Conservation (phyloP, 768 basidiomycete genomes). For the Agrocybe pediades region DNA sequence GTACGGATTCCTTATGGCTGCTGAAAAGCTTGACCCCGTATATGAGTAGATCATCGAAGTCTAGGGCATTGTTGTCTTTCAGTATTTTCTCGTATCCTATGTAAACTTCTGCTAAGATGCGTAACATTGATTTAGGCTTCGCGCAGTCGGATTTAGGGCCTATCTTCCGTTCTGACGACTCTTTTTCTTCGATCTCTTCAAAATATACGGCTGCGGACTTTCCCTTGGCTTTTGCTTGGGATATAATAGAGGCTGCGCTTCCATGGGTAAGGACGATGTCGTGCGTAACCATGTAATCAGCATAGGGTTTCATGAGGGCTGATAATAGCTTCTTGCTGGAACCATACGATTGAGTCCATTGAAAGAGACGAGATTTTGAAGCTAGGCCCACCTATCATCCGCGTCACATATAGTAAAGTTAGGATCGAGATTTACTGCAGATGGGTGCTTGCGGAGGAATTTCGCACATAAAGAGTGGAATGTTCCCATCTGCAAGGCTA, state of each 20-base stretch:
- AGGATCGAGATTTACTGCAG: conserved; percentile 54
- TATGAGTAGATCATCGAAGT: conserved; percentile 86
- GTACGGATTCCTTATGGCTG: conserved; percentile 45
- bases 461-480: conserved; percentile 78
- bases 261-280: conserved; percentile 57
- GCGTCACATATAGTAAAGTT: conserved; percentile 87
- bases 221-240: conserved; percentile 74
- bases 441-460: conserved; percentile 69
- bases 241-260: conserved; percentile 62
- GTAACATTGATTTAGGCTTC: conserved; percentile 28
- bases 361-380: background rate
- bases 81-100: conserved; percentile 67
- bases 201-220: conserved; percentile 51
- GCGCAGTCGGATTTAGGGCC: conserved; percentile 11
- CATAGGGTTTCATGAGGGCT: conserved; percentile 57
- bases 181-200: conserved; percentile 20
- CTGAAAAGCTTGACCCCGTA: conserved; percentile 70
- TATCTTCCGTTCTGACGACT: conserved; percentile 5
- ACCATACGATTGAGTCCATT: background rate
- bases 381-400: conserved; percentile 61
- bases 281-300: conserved; percentile 44
- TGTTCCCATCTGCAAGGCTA: conserved; percentile 67
- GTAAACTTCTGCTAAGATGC: conserved; percentile 55
- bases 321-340: conserved; percentile 71
- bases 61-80: conserved; percentile 66